These are phyloP conservation scores for Elsinoe australis DNA, from an alignment of 2,329 filamentous ascomycete genomes.

Conservation along the genomic window DNA sequence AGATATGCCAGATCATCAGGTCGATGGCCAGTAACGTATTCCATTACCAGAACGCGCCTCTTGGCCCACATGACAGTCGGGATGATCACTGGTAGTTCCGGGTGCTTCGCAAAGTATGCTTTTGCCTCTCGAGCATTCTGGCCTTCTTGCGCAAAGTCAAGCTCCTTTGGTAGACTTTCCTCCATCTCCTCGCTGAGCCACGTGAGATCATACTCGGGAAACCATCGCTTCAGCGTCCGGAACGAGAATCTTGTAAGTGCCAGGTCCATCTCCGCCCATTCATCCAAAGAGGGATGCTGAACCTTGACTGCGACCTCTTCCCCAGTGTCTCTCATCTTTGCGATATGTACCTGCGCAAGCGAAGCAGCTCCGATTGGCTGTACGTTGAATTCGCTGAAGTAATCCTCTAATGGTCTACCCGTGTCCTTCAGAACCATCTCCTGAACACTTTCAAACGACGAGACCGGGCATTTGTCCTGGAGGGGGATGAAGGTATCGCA, in stretches of 20 bases:
- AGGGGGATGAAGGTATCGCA: conserved; percentile 91
- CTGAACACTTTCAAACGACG: conserved; percentile 77
- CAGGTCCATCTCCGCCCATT: conserved; percentile 85
- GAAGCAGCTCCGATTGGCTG: conserved; percentile 86
- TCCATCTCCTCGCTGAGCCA: conserved; percentile 96
- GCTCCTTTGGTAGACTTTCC: conserved; percentile 76
- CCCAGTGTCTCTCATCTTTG: conserved; percentile 70
- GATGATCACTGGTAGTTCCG: conserved; percentile 73
- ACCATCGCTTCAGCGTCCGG: conserved; percentile 79
- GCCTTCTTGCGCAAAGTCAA: conserved; percentile 82
- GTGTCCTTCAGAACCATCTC: conserved; percentile 82
- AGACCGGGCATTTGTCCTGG: conserved; percentile 92
- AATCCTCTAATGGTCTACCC: conserved; percentile 65
- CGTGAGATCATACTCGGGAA: conserved; percentile 94
- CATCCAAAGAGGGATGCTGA: conserved; percentile 80
- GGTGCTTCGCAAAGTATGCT: conserved; percentile 69
- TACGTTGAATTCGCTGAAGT: conserved; percentile 76
- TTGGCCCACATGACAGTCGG: conserved; percentile 86
- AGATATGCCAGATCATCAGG: conserved; percentile 85
- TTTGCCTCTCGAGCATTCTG: conserved; percentile 72
- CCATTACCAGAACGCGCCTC: conserved; percentile 88
- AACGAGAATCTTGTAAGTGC: conserved; percentile 84
- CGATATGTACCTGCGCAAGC: conserved; percentile 87
- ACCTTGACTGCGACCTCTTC: conserved; percentile 93
- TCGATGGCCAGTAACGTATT: conserved; percentile 76